phyloP scores from a whole-genome alignment of 352 stramenopile genomes.

The Phytophthora uliginosa region DNA sequence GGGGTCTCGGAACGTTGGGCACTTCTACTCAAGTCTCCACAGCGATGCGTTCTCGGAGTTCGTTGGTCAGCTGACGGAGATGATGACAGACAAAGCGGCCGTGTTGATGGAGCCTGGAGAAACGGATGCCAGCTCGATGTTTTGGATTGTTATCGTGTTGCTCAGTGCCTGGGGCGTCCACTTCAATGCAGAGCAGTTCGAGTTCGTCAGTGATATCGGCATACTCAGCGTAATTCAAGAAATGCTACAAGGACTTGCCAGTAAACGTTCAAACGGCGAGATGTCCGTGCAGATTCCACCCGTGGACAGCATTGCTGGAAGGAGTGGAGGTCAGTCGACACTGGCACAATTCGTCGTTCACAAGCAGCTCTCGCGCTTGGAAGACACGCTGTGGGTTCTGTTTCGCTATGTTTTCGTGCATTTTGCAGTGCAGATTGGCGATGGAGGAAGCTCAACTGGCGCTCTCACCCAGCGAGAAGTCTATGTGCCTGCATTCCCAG shows the following conservation, averaged over 20 bases:
- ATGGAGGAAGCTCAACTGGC: neutral
- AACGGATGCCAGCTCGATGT: conserved; percentile 3
- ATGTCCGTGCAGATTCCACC: conserved; percentile 5
- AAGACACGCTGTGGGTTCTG: conserved; percentile 44
- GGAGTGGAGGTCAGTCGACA: conserved; percentile 12
- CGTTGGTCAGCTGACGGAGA: conserved; percentile 42
- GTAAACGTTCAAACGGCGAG: conserved; percentile 1
- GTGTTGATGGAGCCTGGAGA: conserved; percentile 25
- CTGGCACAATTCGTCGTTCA: conserved; percentile 7
- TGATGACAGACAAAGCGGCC: conserved; percentile 45
- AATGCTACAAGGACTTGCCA: conserved; percentile 30
- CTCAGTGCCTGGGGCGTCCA: conserved; percentile 54
- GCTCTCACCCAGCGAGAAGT: neutral
- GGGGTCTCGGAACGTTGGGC: conserved; percentile 20
- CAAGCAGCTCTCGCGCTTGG: conserved; percentile 29
- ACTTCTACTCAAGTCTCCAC: conserved; percentile 52
- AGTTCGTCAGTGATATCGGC: conserved; percentile 61
- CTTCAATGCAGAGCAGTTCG: conserved; percentile 54
- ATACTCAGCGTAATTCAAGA: conserved; percentile 53
- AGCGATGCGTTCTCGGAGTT: conserved; percentile 43
- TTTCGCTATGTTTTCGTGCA: conserved; percentile 55
- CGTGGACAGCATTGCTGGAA: conserved; percentile 18
- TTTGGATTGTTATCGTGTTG: conserved; percentile 46
- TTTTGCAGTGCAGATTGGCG: conserved; percentile 37
- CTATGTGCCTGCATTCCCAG: conserved; percentile 30